Evolutionary conservation across 106 monocot genomes (phyloP), one percentile per base, ranked within the genome.

Genomic region (Dioscorea zingiberensis): DNA sequence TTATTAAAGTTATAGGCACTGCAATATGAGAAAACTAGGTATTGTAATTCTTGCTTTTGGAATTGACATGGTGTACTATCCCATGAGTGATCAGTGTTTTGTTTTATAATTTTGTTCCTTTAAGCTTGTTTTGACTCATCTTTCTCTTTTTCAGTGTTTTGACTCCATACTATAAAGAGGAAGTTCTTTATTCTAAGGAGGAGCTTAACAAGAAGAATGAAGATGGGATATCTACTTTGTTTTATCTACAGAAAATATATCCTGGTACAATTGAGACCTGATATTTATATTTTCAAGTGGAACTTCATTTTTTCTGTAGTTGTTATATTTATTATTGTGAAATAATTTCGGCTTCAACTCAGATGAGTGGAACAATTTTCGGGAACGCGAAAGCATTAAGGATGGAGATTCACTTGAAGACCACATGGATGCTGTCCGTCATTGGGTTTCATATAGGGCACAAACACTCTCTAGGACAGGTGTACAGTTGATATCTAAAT

Each of bases 361-460:
- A 94, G 94, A 94, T 91, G 90, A 94, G 69, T 94, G 90, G 90
- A 82, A 21, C 15, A 94, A 94, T 60, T 94, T 94, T 67, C 17
- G 73, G 48, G 77, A 90, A 58, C 74, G 90, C n/a, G n/a, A n/a
- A n/a, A n/a, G n/a, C n/a, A n/a, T n/a, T 28, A 74, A 72, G 45
- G 78, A 74, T 63, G 81, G 84, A 44, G 27, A 73, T 1, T 48
- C 28, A 59, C 65, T 63, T 3, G 81, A 81, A 60, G 72, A 79
- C 25, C 62, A 62, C 6, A 76, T 76, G 74, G 84, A 87, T 55
- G 17, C 13, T 4, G 65, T 85, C 5, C 80, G 94, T 15, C 75
- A 59, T 2, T 94, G 94, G 94, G 90, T 82, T 49, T 90, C 94
- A 55, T 91, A 85, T 25, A 84, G 94, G 62, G 94, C 87, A 19